A percentile compares a stretch with the other conserved stretches of the same genome.
Conservation (phyloP, 345 rosid species). For the Lepidium didymum region DNA sequence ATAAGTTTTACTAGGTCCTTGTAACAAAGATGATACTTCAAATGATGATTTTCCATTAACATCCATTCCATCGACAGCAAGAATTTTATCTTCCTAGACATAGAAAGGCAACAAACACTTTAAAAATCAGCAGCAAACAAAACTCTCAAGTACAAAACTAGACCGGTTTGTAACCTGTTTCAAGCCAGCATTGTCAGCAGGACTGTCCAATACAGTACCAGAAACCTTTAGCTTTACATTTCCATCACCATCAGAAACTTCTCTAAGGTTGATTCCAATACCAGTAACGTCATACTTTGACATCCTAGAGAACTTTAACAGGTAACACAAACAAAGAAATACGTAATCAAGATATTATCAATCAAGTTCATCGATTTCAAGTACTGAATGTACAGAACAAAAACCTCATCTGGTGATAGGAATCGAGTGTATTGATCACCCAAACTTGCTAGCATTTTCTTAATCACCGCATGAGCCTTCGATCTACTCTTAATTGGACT, state of each 20-base stretch:
- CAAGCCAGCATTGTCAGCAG: slow-evolving; percentile 77
- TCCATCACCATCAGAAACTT: slow-evolving; percentile 68
- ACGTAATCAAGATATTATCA: slow-evolving; percentile 16
- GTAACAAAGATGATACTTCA: slow-evolving; percentile 88
- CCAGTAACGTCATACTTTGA: slow-evolving; percentile 91
- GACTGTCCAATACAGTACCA: slow-evolving; percentile 83
- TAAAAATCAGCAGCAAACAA: background rate
- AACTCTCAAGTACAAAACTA: background rate
- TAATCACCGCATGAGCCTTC: slow-evolving; percentile 78
- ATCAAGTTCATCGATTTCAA: background rate
- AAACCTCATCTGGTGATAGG: slow-evolving; percentile 80
- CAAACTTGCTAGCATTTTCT: slow-evolving; percentile 68
- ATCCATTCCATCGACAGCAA: slow-evolving; percentile 74
- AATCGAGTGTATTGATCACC: slow-evolving; percentile 92
- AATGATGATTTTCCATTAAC: slow-evolving; percentile 84
- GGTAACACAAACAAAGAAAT: slow-evolving; percentile 22
- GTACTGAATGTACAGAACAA: background rate
- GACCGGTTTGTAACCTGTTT: slow-evolving; percentile 50
- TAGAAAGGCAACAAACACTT: background rate
- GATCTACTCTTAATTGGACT: slow-evolving; percentile 57
- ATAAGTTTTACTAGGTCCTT: slow-evolving; percentile 84
- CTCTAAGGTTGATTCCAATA: slow-evolving; percentile 89
- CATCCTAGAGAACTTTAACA: slow-evolving; percentile 88
- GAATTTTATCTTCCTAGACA: slow-evolving; percentile 75
- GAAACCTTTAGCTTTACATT: slow-evolving; percentile 61